Base-by-base conservation (phyloP, 192 early-diverging fungal genomes). In the Mortierella hygrophila region DNA sequence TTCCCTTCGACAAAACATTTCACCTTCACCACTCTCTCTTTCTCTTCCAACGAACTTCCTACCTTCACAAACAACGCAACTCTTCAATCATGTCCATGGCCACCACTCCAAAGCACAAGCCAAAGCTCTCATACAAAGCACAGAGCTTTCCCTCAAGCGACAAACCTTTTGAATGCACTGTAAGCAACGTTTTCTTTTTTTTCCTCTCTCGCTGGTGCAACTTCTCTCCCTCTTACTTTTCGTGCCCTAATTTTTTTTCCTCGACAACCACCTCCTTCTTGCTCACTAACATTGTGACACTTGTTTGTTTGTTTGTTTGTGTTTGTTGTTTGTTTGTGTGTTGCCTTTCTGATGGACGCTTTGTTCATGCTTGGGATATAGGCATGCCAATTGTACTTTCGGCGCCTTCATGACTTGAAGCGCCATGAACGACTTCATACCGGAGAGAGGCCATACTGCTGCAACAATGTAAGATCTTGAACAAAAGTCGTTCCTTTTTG, bases 391-490 rank as follows among this genome's bases (percentile, higher is more conserved):
- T 80, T 90, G 54, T 88, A 88, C 32, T 92, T 92, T 77, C 65
- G 90, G 70, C 84, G 92, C 3, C 82, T 89, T 15, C 90, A 92
- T 77, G 92, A 92, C 83, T 77, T 92, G 63, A 92, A 91, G 69
- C 72, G 92, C 37, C 92, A 92, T 72, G 76, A 88, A 72, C 85
- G 91, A 68, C 79, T 92, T 38, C 92, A 92, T 78, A 92, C 92
- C 10, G 92, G 92, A 18, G 92, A 92, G 76, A 86, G 88, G 70
- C 92, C 92, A 4, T 91, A 90, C 78, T 82, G 79, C 32, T 92
- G 92, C 68, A 80, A 74, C 44, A 86, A 86, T 42, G 84, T 86
- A 81, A 81, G 84, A 18, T 35, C 35, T 54, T 13, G 20, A 41
- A 32, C 18, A 32, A 52, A 32, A 55, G 38, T 16, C 40, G 13